Conservation (phyloP, 805 yeast species). For the Wickerhamiella qilinensis region DNA sequence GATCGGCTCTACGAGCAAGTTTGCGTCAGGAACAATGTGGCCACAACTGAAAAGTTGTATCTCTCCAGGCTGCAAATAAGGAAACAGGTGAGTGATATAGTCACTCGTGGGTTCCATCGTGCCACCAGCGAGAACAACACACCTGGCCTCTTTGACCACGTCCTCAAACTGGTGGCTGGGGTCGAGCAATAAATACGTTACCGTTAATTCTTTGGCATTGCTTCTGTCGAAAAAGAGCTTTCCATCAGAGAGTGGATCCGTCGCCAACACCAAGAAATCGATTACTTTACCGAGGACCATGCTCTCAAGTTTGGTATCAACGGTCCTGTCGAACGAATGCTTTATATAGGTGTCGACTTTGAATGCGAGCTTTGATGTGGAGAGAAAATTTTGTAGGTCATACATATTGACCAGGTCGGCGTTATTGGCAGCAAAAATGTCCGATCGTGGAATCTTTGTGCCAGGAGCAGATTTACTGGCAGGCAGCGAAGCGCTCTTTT, state of each 20-base stretch:
- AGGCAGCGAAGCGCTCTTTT: conserved; percentile 11
- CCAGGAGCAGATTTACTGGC: conserved; percentile 32
- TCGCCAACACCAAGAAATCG: conserved; percentile 44
- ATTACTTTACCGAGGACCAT: conserved; percentile 54
- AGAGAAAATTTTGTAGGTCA: conserved; percentile 46
- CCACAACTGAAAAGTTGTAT: conserved; percentile 55
- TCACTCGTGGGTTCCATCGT: conserved; percentile 87
- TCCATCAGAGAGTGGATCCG: conserved; percentile 71
- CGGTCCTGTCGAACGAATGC: not conserved
- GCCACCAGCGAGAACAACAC: conserved; percentile 81
- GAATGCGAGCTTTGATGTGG: conserved; percentile 59
- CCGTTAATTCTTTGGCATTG: conserved; percentile 15
- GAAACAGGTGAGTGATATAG: conserved; percentile 48
- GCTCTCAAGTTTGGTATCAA: conserved; percentile 12
- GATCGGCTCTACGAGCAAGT: conserved; percentile 46
- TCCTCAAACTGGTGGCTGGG: conserved; percentile 58
- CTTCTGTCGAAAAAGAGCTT: conserved; percentile 47
- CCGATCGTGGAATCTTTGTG: conserved; percentile 30
- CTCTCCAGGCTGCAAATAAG: conserved; percentile 28
- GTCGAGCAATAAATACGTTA: conserved; percentile 63
- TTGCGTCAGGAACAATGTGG: conserved; percentile 63
- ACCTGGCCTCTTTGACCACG: conserved; percentile 44
- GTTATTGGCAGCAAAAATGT: conserved; percentile 41
- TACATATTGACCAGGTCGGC: conserved; percentile 60
- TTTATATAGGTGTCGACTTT: conserved; percentile 63